Evolutionary conservation across 2,329 filamentous ascomycete genomes (phyloP).

Genomic region (Phaeosphaeria sp.): DNA sequence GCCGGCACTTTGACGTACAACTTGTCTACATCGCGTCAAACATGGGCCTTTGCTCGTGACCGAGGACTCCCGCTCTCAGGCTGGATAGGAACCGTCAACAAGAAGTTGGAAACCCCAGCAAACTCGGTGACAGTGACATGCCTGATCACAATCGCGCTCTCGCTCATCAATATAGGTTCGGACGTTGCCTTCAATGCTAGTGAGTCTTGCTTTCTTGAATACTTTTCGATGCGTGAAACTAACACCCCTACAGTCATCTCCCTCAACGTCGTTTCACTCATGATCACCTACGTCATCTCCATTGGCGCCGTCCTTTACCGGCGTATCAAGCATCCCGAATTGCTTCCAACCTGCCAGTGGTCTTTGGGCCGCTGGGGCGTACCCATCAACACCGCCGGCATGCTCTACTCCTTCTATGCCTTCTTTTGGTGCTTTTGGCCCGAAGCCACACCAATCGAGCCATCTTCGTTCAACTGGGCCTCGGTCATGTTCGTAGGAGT

Average conservation of each 20-base stretch:
- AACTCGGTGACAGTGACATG: slow-evolving; percentile 43
- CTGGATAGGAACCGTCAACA: slow-evolving; percentile 37
- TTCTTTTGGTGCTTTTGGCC: slow-evolving; percentile 55
- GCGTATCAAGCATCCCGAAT: slow-evolving; percentile 45
- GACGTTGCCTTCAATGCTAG: slow-evolving; percentile 44
- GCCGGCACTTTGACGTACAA: slow-evolving; percentile 41
- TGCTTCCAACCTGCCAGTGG: slow-evolving; percentile 48
- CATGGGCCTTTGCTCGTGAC: slow-evolving; percentile 47
- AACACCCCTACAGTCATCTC: slow-evolving; percentile 41
- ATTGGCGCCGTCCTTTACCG: slow-evolving; percentile 51
- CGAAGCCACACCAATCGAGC: slow-evolving; percentile 30
- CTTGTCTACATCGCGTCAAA: slow-evolving; percentile 42
- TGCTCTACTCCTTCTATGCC: slow-evolving; percentile 45
- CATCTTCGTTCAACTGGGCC: slow-evolving; percentile 45
- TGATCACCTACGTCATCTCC: slow-evolving; percentile 52
- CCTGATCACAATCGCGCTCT: slow-evolving; percentile 34
- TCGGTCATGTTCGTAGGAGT: slow-evolving; percentile 45
- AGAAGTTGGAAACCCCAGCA: slow-evolving; percentile 35
- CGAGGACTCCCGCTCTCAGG: slow-evolving; percentile 41
- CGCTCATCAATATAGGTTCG: slow-evolving; percentile 46
- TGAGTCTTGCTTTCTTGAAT: slow-evolving; percentile 15
- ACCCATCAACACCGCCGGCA: slow-evolving; percentile 45
- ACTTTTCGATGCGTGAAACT: not conserved
- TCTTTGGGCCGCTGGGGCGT: slow-evolving; percentile 49
- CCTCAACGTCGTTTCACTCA: slow-evolving; percentile 47